Evolutionary conservation across 345 rosid genomes (phyloP).

Genomic region (Conringia planisiliqua): DNA sequence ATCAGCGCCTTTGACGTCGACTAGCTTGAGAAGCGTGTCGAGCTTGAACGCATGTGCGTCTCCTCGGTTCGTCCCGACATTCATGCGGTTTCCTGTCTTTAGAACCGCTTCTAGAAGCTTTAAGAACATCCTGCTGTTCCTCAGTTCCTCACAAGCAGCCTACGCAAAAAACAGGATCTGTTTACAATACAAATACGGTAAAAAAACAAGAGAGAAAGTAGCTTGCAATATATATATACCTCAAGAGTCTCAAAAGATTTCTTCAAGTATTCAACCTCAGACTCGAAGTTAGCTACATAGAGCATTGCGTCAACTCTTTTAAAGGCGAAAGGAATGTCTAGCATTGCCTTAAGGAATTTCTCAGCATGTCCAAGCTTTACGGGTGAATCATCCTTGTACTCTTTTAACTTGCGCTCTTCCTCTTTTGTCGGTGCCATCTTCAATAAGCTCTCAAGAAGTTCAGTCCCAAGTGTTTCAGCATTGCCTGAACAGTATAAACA

Average conservation of each 20-base stretch:
- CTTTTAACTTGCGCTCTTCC: slow-evolving; percentile 86
- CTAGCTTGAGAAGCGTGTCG: slow-evolving; percentile 93
- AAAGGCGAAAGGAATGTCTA: slow-evolving; percentile 95
- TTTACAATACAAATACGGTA: background rate
- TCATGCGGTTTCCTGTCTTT: slow-evolving; percentile 99
- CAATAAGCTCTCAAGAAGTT: slow-evolving; percentile 86
- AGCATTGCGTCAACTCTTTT: slow-evolving; percentile 85
- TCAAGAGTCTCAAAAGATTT: slow-evolving; percentile 85
- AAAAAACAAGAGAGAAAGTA: background rate
- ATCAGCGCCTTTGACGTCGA: slow-evolving; percentile 90
- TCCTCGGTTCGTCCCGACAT: slow-evolving; percentile 95
- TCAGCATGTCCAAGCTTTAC: slow-evolving; percentile 86
- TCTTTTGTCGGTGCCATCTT: slow-evolving; percentile 96
- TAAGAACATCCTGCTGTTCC: slow-evolving; percentile 85
- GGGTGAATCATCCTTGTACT: slow-evolving; percentile 71
- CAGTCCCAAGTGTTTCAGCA: slow-evolving; percentile 84
- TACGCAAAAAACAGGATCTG: slow-evolving; percentile 27
- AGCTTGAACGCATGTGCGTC: slow-evolving; percentile 99
- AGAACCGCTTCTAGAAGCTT: slow-evolving; percentile 94
- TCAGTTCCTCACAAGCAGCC: slow-evolving; percentile 95
- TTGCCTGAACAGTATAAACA: slow-evolving; percentile 52
- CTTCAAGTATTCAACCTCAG: slow-evolving; percentile 85
- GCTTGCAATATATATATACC: slow-evolving; percentile 40
- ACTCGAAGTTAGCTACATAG: slow-evolving; percentile 79
- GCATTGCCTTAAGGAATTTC: slow-evolving; percentile 79